A percentile compares a stretch with the other conserved stretches of the same genome.
phyloP scores from a whole-genome alignment of 1,284 basidiomycete genomes.

The Sporisorium exsertum region DNA sequence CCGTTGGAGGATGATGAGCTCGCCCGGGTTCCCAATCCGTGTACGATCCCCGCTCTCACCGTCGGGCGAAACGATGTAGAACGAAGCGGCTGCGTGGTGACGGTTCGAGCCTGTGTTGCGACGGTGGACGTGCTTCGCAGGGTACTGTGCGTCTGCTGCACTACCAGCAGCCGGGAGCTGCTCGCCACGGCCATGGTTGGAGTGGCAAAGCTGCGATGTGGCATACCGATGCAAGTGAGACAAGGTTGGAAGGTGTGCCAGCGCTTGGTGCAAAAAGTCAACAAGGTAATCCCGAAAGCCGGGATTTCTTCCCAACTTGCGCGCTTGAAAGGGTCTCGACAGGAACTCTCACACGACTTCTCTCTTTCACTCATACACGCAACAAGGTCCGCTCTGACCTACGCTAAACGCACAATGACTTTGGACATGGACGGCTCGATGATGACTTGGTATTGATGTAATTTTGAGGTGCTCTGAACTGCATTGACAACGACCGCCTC shows the following conservation, averaged over 20 bases:
- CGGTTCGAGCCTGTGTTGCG: background rate
- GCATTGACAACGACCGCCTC: no score
- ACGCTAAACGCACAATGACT: background rate
- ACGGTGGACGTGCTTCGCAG: background rate
- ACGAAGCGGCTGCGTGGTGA: background rate
- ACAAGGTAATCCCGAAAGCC: conserved; percentile 17
- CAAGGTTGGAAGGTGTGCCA: background rate
- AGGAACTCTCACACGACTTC: conserved; percentile 1
- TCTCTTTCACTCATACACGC: background rate
- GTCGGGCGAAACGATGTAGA: background rate
- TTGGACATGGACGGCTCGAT: background rate
- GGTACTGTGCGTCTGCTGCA: conserved; percentile 2
- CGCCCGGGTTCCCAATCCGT: background rate
- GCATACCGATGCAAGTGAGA: background rate
- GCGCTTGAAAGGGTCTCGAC: background rate
- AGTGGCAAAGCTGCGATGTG: background rate
- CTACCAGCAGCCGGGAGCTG: conserved; percentile 4
- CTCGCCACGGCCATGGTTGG: conserved; percentile 2
- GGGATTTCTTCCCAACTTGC: conserved; percentile 6
- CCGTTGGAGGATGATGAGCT: background rate
- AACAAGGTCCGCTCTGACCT: background rate
- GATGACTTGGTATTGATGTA: no score
- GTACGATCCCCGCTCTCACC: no score
- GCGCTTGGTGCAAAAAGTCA: background rate
- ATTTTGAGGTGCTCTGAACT: no score